phyloP scores from a whole-genome alignment of 768 basidiomycete species.

The Hygrocybe coccinea region DNA sequence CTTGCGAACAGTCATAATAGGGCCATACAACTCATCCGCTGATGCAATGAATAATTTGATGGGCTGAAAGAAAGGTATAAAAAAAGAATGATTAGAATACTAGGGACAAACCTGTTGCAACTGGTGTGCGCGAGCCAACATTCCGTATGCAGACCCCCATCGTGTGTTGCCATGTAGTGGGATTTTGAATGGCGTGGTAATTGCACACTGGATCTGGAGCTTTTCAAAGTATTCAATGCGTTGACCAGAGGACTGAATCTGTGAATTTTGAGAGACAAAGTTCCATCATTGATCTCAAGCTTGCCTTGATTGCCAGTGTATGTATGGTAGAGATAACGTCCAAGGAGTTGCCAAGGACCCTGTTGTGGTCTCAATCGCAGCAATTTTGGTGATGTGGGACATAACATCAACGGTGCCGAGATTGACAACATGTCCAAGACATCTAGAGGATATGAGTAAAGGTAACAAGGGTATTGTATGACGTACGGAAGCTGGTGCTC shows the following conservation, averaged over 20 bases:
- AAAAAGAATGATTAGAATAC: no score
- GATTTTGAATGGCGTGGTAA: constrained; percentile 16
- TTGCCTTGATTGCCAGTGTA: constrained; percentile 29
- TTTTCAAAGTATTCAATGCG: constrained; percentile 20
- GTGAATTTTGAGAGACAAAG: not conserved
- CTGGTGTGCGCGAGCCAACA: constrained; percentile 16
- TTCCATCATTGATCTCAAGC: constrained; percentile 1
- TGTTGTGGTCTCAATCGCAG: constrained; percentile 26
- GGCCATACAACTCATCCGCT: constrained; percentile 25
- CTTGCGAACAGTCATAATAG: constrained; percentile 23
- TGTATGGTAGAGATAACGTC: constrained; percentile 29
- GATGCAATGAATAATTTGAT: constrained; percentile 13
- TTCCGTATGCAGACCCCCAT: constrained; percentile 23
- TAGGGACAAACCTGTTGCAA: constrained; percentile 13
- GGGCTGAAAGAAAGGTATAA: constrained; percentile 3
- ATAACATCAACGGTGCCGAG: constrained; percentile 26
- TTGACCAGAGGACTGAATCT: constrained; percentile 25
- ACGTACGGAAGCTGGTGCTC: constrained; percentile 15
- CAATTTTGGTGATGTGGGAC: constrained; percentile 27
- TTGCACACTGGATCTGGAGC: constrained; percentile 15
- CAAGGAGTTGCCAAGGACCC: constrained; percentile 22
- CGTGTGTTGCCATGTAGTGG: constrained; percentile 22
- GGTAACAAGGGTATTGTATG: no score
- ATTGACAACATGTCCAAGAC: constrained; percentile 29
- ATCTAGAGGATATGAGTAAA: constrained; percentile 5